phyloP scores from a whole-genome alignment of 257 asterid genomes.

The Nicotiana sylvestris region DNA sequence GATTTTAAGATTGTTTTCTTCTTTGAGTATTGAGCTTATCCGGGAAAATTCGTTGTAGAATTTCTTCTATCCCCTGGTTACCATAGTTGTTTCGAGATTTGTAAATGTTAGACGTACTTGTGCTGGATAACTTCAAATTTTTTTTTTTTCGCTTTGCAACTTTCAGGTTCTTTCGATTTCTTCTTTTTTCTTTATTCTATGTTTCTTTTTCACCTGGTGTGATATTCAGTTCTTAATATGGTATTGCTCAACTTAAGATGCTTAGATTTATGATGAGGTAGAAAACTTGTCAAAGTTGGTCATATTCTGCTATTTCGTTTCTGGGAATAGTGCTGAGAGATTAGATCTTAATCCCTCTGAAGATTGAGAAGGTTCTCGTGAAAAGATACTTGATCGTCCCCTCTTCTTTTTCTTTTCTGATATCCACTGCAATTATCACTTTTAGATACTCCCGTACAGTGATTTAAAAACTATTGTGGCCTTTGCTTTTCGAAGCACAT shows the following conservation, averaged over 20 bases:
- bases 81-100: not conserved
- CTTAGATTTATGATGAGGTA: not conserved
- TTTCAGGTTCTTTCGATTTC: not conserved
- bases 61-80: not conserved
- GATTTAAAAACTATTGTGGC: not conserved
- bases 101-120: not conserved
- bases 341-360: not conserved
- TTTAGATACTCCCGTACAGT: not conserved
- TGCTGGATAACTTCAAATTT: not conserved
- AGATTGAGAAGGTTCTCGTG: not conserved
- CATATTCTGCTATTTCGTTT: not conserved
- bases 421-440: not conserved
- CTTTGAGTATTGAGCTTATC: not conserved
- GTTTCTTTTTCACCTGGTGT: not conserved
- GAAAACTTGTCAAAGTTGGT: not conserved
- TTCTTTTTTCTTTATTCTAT: not conserved
- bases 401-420: not conserved
- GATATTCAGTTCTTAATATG: not conserved
- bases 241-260: not conserved
- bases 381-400: not conserved
- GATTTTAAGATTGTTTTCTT: not conserved
- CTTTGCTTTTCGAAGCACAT: not conserved
- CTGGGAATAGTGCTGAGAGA: not conserved
- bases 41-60: not conserved
- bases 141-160: not conserved